phyloP scores from a whole-genome alignment of 345 rosid genomes.

The Hypericum perforatum region DNA sequence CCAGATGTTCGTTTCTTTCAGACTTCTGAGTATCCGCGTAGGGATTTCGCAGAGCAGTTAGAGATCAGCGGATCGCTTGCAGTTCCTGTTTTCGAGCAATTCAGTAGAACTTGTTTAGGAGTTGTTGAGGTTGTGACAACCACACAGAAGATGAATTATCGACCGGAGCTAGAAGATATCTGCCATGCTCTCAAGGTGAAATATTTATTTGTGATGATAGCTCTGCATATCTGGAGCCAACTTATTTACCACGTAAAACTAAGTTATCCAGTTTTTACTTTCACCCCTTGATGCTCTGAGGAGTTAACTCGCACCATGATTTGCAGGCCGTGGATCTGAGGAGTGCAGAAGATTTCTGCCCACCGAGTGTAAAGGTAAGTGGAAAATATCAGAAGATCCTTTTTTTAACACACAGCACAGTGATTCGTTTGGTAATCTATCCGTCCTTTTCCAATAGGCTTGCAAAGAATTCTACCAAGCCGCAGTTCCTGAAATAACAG shows the following conservation, averaged over 20 bases:
- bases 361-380: slow-evolving; percentile 44
- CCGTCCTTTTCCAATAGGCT: slow-evolving; percentile 36
- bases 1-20: slow-evolving; percentile 85
- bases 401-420: slow-evolving; percentile 1
- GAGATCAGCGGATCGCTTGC: slow-evolving; percentile 78
- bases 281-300: background rate
- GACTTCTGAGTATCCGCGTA: slow-evolving; percentile 67
- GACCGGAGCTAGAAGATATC: slow-evolving; percentile 60
- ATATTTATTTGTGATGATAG: slow-evolving; percentile 6
- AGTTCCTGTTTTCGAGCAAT: slow-evolving; percentile 70
- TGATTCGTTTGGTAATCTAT: slow-evolving; percentile 4
- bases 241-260: too few relatives aligned
- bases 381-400: slow-evolving; percentile 8
- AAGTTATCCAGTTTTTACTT: background rate
- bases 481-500: slow-evolving; percentile 45
- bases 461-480: slow-evolving; percentile 34
- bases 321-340: slow-evolving; percentile 72
- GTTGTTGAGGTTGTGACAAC: slow-evolving; percentile 87
- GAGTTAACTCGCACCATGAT: slow-evolving; percentile 14
- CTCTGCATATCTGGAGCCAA: background rate
- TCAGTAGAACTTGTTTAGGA: slow-evolving; percentile 69
- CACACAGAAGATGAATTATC: slow-evolving; percentile 50
- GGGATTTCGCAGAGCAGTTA: slow-evolving; percentile 42
- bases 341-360: slow-evolving; percentile 50
- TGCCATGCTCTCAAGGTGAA: slow-evolving; percentile 94